Conservation (phyloP, 768 basidiomycete species). For the Auricularia heimuer region DNA sequence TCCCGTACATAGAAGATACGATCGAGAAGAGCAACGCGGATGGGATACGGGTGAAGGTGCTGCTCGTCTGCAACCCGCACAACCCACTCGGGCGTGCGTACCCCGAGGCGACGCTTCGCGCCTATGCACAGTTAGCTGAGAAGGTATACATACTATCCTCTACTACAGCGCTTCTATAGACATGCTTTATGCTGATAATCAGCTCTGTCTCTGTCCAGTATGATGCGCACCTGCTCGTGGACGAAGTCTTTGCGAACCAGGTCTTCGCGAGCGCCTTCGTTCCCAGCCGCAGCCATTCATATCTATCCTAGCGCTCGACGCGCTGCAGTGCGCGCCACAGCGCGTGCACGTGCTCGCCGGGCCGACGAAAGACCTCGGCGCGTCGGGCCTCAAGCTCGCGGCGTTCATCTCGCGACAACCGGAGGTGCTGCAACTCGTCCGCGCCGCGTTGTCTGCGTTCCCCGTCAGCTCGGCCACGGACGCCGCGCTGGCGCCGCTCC, state of each 20-base stretch:
- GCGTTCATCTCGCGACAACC: background rate
- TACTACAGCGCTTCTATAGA: background rate
- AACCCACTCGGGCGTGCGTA: constrained; percentile 3
- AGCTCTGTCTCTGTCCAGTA: background rate
- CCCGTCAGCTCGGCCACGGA: background rate
- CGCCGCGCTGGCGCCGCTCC: background rate
- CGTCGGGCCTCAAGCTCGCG: background rate
- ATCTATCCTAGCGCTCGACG: background rate
- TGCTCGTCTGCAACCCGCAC: constrained; percentile 6
- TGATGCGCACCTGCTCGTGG: background rate
- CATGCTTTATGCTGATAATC: too few species aligned
- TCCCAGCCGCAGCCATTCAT: constrained; percentile 1
- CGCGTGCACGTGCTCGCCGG: background rate
- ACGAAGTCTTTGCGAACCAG: constrained; percentile 5
- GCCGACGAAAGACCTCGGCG: background rate
- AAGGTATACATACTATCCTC: background rate
- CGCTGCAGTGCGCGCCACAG: background rate
- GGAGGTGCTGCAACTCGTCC: background rate
- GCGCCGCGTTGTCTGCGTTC: background rate
- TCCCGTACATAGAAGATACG: background rate
- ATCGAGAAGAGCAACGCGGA: background rate
- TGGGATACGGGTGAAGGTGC: background rate
- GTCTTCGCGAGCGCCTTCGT: too few species aligned
- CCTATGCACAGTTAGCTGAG: background rate
- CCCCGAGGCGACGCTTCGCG: background rate